These are phyloP conservation scores for Amaranthus tricolor DNA, from an alignment of 179 eudicot genomes.

Conservation along the genomic window DNA sequence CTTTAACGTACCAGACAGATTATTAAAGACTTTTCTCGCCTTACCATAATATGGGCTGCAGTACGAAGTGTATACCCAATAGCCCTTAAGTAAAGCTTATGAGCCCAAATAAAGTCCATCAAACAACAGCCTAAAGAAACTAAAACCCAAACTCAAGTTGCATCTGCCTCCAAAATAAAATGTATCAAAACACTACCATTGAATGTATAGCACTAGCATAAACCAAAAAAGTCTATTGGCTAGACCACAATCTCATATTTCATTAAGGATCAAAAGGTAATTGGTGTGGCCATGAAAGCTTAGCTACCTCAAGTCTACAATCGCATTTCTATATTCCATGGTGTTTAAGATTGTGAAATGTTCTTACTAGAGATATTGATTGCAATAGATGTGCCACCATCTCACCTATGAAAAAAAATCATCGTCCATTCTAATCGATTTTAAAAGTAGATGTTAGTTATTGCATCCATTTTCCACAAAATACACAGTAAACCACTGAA, in stretches of 20 bases:
- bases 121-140: background rate
- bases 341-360: background rate
- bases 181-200: background rate
- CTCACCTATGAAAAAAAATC: background rate
- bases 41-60: no score
- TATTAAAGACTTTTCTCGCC: no score
- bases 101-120: no score
- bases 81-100: no score
- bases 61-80: no score
- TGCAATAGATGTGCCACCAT: background rate
- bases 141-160: background rate
- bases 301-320: background rate
- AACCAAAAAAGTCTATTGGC: background rate
- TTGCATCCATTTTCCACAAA: background rate
- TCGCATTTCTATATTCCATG: background rate
- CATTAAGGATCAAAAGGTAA: background rate
- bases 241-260: background rate
- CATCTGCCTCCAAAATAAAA: background rate
- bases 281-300: background rate
- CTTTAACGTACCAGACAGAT: no score
- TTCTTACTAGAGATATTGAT: background rate
- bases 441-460: background rate
- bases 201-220: background rate
- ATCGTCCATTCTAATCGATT: background rate
- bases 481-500: no score